Evolutionary conservation across 768 basidiomycete species (phyloP).

Genomic region (Austroboletus eburneus): DNA sequence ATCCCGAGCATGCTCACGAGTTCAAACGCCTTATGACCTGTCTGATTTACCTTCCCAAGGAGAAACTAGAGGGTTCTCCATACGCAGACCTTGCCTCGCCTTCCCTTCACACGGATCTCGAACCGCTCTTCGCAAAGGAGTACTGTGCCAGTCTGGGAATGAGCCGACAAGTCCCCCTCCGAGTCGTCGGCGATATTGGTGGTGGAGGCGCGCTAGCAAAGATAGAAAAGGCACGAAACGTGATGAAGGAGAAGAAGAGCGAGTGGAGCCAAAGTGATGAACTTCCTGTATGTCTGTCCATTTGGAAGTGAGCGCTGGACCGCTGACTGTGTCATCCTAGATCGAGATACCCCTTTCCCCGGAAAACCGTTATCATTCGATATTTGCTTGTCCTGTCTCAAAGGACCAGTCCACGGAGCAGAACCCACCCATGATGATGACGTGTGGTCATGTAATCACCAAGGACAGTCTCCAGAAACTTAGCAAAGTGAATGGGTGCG

Average conservation of each 20-base stretch:
- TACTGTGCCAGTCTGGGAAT: slow-evolving; percentile 85
- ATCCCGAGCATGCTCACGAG: slow-evolving; percentile 54
- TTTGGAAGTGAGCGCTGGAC: background rate
- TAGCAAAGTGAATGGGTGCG: slow-evolving; percentile 80
- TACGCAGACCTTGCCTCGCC: slow-evolving; percentile 74
- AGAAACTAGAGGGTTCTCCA: slow-evolving; percentile 61
- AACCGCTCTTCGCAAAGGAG: slow-evolving; percentile 81
- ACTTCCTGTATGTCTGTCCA: slow-evolving; percentile 59
- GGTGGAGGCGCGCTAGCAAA: slow-evolving; percentile 86
- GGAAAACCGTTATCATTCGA: slow-evolving; percentile 90
- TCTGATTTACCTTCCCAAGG: slow-evolving; percentile 64
- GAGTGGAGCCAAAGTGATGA: slow-evolving; percentile 91
- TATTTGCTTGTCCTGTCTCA: slow-evolving; percentile 96
- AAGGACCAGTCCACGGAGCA: slow-evolving; percentile 92
- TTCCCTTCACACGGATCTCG: slow-evolving; percentile 70
- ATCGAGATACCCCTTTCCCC: slow-evolving; percentile 90
- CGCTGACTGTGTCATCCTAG: slow-evolving; percentile 37
- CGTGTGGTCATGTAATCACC: slow-evolving; percentile 92
- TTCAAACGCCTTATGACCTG: slow-evolving; percentile 69
- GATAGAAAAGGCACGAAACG: slow-evolving; percentile 91
- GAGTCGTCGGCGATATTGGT: slow-evolving; percentile 90
- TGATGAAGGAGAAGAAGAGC: slow-evolving; percentile 90
- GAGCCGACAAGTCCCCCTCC: slow-evolving; percentile 83
- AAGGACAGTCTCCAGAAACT: slow-evolving; percentile 89
- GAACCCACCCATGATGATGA: slow-evolving; percentile 98